Evolutionary conservation across 495 filamentous ascomycete species (phyloP).

Genomic region (Melanomma pulvis-pyrius): DNA sequence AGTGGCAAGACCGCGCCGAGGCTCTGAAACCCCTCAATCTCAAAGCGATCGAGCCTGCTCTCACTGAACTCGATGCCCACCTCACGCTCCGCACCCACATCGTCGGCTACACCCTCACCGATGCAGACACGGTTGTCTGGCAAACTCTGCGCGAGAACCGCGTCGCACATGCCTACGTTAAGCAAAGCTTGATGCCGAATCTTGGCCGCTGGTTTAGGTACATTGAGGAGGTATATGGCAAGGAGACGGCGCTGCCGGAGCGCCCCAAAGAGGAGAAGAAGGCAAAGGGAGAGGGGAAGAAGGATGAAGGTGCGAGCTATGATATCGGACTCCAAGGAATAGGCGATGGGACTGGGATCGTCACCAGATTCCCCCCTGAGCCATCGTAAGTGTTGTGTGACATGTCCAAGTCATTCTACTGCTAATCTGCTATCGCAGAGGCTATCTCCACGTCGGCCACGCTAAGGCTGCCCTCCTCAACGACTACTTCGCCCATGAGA

Average conservation of each 20-base stretch:
- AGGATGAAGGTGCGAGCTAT: conserved; percentile 84
- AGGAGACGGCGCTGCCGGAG: conserved; percentile 42
- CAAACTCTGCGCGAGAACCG: conserved; percentile 81
- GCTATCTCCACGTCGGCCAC: conserved; percentile 92
- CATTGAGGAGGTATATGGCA: conserved; percentile 78
- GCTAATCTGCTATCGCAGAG: conserved; percentile 49
- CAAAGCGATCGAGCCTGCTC: conserved; percentile 74
- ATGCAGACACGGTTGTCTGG: conserved; percentile 83
- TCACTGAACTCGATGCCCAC: conserved; percentile 81
- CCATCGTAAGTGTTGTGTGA: conserved; percentile 67
- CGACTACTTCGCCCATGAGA: conserved; percentile 90
- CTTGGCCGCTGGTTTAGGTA: conserved; percentile 86
- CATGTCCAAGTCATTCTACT: background rate
- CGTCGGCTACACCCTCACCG: conserved; percentile 76
- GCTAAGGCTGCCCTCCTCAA: conserved; percentile 90
- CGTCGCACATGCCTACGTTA: conserved; percentile 78
- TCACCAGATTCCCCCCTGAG: conserved; percentile 93
- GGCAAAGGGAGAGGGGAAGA: conserved; percentile 59
- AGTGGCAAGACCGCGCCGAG: conserved; percentile 60
- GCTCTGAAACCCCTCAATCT: conserved; percentile 67
- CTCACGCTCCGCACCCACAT: conserved; percentile 84
- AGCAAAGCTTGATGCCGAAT: conserved; percentile 75
- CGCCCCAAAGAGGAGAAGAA: conserved; percentile 58
- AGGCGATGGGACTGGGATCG: conserved; percentile 80
- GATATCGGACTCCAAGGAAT: conserved; percentile 83